Evolutionary conservation across 2,329 filamentous ascomycete genomes (phyloP), one percentile per base, ranked within the genome.

Genomic region (Calonectria multiphialidica): DNA sequence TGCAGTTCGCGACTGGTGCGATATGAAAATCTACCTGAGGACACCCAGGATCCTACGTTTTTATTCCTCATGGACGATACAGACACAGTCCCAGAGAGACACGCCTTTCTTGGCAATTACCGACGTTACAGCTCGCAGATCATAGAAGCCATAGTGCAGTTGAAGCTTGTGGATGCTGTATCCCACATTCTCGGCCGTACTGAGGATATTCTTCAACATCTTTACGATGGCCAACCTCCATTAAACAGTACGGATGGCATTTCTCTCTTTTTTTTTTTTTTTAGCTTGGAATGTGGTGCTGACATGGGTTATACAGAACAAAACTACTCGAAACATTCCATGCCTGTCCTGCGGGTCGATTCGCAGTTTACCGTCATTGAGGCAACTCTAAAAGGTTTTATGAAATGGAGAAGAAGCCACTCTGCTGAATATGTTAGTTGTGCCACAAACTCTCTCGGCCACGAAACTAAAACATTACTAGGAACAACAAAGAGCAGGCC

Each of bases 101-200:
- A 99, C 84, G 95, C 95, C 1, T 99, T 99, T 82, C 89, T 98
- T 13, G 95, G 96, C 5, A 98, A 99, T 80, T 99, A 99, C 82
- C 90, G 97, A 45, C 91, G 97, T 71, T 98, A 98, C 80, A 97
- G 95, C 82, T 92, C 93, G 3, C 93, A 94, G 72, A 90, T 98
- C 30, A 95, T 99, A 68, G 96, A 98, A 83, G 90, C 90, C 18
- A 95, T 98, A 74, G 95, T 97, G 25, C 90, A 94, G 75, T 90
- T 94, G 76, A 94, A 95, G 77, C 92, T 96, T 3, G 90, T 94
- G 63, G 96, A 98, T 73, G 96, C 96, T 0, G 92, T 98, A 75
- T 90, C 92, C 47, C 94, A 98, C 82, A 96, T 98, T 64, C 89
- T 99, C n/a, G 88, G 89, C 18, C 92, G 94, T 77, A 93, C 96